phyloP scores from a whole-genome alignment of 2,329 filamentous ascomycete species.

The Aspergillus sp. region DNA sequence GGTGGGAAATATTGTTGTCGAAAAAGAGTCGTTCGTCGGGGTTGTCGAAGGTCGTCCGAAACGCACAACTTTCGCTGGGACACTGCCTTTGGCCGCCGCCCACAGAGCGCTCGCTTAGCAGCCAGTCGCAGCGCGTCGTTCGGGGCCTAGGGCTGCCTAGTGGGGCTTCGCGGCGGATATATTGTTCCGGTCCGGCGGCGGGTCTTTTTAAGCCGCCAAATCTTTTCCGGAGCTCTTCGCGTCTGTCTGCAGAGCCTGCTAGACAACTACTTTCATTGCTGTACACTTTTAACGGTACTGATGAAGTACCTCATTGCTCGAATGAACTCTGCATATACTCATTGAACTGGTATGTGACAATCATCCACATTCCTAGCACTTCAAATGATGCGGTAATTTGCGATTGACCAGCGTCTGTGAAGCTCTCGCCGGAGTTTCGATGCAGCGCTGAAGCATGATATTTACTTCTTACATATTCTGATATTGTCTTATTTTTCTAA shows the following conservation, averaged over 20 bases:
- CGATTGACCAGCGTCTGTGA: slow-evolving; percentile 86
- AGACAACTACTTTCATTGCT: too few species aligned
- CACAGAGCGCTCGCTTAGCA: slow-evolving; percentile 36
- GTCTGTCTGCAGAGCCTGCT: neutral
- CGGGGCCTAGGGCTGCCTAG: slow-evolving; percentile 26
- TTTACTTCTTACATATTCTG: slow-evolving; percentile 99
- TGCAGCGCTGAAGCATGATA: slow-evolving; percentile 73
- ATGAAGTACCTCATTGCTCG: too few species aligned
- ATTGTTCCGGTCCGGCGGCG: slow-evolving; percentile 19
- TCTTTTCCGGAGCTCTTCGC: slow-evolving; percentile 6
- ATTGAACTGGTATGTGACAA: slow-evolving; percentile 1
- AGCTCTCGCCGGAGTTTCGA: slow-evolving; percentile 80
- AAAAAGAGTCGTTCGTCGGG: slow-evolving; percentile 23
- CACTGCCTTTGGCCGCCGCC: slow-evolving; percentile 11
- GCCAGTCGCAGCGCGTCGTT: slow-evolving; percentile 22
- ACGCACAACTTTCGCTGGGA: slow-evolving; percentile 25
- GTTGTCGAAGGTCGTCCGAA: slow-evolving; percentile 30
- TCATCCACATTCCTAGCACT: slow-evolving; percentile 9
- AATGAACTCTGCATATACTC: too few species aligned
- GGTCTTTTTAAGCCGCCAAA: slow-evolving; percentile 18
- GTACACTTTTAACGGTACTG: too few species aligned
- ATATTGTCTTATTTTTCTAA: slow-evolving; percentile 33
- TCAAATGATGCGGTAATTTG: slow-evolving; percentile 95
- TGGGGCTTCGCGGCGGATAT: slow-evolving; percentile 7
- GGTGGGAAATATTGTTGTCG: slow-evolving; percentile 31